phyloP scores from a whole-genome alignment of 768 basidiomycete genomes.

The Zangia roseola region DNA sequence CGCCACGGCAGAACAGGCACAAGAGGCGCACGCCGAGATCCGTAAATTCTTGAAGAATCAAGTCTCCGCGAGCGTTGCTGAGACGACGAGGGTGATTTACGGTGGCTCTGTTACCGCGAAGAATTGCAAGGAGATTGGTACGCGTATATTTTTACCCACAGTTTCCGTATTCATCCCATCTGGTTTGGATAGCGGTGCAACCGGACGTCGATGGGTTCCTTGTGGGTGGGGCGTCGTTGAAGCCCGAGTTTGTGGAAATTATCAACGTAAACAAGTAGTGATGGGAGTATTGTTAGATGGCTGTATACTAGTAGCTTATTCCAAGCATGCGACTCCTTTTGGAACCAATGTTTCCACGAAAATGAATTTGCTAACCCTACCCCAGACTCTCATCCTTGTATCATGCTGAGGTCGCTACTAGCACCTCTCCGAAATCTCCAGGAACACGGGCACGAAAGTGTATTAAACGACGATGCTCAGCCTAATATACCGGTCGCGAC shows the following conservation, averaged over 20 bases:
- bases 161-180: background rate
- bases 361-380: background rate
- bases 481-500: background rate
- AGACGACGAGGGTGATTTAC: constrained; percentile 84
- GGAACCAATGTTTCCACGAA: background rate
- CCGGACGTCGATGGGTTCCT: constrained; percentile 96
- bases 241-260: constrained; percentile 94
- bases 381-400: background rate
- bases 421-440: constrained; percentile 59
- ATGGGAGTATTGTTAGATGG: background rate
- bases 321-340: too few relatives aligned
- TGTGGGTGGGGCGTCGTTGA: constrained; percentile 96
- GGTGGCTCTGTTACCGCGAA: constrained; percentile 91
- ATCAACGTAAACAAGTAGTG: constrained; percentile 61
- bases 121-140: constrained; percentile 87
- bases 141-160: constrained; percentile 25
- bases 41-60: constrained; percentile 67
- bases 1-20: constrained; percentile 88
- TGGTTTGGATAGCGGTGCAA: constrained; percentile 52
- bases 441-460: constrained; percentile 38
- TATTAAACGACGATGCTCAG: constrained; percentile 27
- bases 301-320: too few relatives aligned
- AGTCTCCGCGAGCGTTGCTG: constrained; percentile 70
- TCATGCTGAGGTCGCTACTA: constrained; percentile 58
- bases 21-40: constrained; percentile 85